Base-by-base conservation (phyloP, 495 filamentous ascomycete genomes). In the Mytilinidion resinicola region DNA sequence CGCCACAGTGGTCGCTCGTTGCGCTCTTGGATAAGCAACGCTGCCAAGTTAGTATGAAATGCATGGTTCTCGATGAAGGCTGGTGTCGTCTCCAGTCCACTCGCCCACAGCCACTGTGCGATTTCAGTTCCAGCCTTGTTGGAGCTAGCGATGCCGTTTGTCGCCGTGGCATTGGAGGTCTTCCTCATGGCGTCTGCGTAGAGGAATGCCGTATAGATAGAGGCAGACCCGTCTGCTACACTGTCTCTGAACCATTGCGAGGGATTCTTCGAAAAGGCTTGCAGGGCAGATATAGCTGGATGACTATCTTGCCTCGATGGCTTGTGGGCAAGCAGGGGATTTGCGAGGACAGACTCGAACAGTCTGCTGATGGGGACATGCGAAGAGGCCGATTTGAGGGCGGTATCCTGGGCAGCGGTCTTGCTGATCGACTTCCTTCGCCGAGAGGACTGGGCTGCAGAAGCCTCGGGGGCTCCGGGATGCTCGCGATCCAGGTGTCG, bases 401-500 rank as follows among this genome's bases (percentile, higher is more conserved):
- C 9, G 4, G 21, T 3, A n/a, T 20, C 39, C 50, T 33, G 49
- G n/a, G n/a, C 9, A 33, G 37, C 9, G 39, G 19, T 43, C 48
- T 54, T 35, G 21, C 17, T 21, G 25, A 19, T 4, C 11, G 36
- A 10, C 11, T 17, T 19, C 30, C n/a, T 25, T 25, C 10, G n/a
- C 55, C 10, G 67, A 42, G 46, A 15, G 15, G 25, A 14, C n/a
- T 49, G 48, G 50, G 21, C 52, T 30, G 25, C 3, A 30, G 25
- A 30, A 48, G 60, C 25, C 7, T 51, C 36, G 11, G 52, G 47
- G 10, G 33, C 4, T 9, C 19, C n/a, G 20, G 73, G 71, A 66
- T 89, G 81, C 62, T 86, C 81, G 38, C 70, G 74, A 66, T 91
- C 86, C 35, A 95, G 77, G 36, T 88, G 84, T 38, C 78, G 73